Base-by-base conservation (phyloP, 768 basidiomycete species). In the Auricularia sp. region DNA sequence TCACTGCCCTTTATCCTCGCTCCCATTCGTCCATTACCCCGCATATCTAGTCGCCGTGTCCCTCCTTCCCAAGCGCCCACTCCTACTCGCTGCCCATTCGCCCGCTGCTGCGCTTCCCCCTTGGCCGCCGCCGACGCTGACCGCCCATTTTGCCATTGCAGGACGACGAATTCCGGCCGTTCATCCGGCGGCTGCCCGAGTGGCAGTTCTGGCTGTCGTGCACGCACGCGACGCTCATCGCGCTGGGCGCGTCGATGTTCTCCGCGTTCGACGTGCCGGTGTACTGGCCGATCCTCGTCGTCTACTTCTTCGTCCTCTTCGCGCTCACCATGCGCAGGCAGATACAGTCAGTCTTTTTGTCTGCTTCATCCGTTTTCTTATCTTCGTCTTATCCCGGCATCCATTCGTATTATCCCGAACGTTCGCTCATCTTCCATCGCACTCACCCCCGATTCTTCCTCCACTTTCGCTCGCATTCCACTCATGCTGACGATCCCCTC, bases 151-250 rank as follows among this genome's bases (percentile, higher is more conserved):
- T 90, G 11, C 79, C 78, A 14, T 69, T 85, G 77, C 77, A 86
- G 61, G 96, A 99, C 72, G 97, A 98, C 67, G 97, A 99, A 72
- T 98, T 99, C 77, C 80, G 95, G 66, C 97, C 97, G 4, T 99
- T 99, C 74, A 94, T 99, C 65, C 81, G 97, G 68, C 80, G 97
- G 64, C 77, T 99, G 67, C 97, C 97, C 39, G 93, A 96, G 77
- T 96, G 93, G 91, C 90, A 95, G 73, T 95, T 95, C 75, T 96
- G 93, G 96, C 82, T 98, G 54, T 91, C 93, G 3, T 81, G 93
- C 1, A 98, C 94, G 5, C 87, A 91, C 58, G 93, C 96, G 11
- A 88, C 91, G 33, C n/a, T 90, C 23, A 72, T 99, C 62, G 88
- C 93, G 3, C 70, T 96, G 51, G 76, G 87, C 63, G 88, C 88